A percentile compares a stretch with the other conserved stretches of the same genome.
These are phyloP conservation scores for Diplodia corticola DNA, from an alignment of 2,329 filamentous ascomycete genomes.

Conservation along the genomic window DNA sequence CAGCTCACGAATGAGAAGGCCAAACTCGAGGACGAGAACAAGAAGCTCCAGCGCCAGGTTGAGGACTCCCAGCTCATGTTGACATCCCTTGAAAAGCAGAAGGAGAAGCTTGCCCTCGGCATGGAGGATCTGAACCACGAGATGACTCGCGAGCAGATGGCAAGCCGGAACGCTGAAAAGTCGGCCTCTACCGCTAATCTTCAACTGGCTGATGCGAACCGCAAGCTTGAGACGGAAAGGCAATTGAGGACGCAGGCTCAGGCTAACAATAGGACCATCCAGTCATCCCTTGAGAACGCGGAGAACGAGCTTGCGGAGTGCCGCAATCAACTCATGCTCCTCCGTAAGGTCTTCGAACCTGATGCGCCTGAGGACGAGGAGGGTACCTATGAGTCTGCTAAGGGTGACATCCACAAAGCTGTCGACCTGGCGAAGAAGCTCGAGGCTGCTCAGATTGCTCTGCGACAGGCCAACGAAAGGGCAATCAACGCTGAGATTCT, in stretches of 20 bases:
- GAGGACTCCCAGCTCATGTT: constrained; percentile 82
- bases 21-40: constrained; percentile 79
- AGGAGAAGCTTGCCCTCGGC: constrained; percentile 85
- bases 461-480: constrained; percentile 79
- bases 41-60: constrained; percentile 77
- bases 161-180: constrained; percentile 87
- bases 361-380: constrained; percentile 59
- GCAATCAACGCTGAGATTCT: constrained; percentile 81
- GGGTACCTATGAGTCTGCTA: constrained; percentile 66
- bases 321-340: constrained; percentile 73
- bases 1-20: constrained; percentile 80
- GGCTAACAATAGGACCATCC: constrained; percentile 77
- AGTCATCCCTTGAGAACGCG: constrained; percentile 73
- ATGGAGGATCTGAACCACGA: constrained; percentile 93
- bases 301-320: constrained; percentile 80
- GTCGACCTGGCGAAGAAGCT: constrained; percentile 82
- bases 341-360: constrained; percentile 86
- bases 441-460: constrained; percentile 83
- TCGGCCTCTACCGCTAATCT: constrained; percentile 74
- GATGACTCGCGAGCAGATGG: constrained; percentile 84
- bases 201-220: constrained; percentile 85
- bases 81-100: constrained; percentile 85
- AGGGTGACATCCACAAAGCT: constrained; percentile 65
- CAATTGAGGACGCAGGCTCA: constrained; percentile 85
- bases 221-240: constrained; percentile 85